Conservation (phyloP, 352 stramenopile genomes). For the Globisporangium barbulae region DNA sequence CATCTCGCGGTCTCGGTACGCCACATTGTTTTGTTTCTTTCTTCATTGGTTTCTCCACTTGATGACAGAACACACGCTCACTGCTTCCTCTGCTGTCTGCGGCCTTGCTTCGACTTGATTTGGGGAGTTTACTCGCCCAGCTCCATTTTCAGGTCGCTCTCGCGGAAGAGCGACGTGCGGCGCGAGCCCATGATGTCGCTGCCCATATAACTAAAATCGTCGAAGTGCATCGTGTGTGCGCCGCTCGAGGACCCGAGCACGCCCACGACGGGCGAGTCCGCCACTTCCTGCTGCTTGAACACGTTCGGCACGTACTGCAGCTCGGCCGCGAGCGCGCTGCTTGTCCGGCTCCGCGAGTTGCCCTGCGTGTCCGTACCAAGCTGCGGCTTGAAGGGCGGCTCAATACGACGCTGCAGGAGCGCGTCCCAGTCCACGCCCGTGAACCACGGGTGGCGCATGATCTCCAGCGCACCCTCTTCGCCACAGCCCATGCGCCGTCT, state of each 20-base stretch:
- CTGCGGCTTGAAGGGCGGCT: slow-evolving; percentile 70
- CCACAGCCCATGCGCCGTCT: slow-evolving; percentile 60
- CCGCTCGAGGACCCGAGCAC: slow-evolving; percentile 51
- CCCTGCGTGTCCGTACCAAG: slow-evolving; percentile 26
- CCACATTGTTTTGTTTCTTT: background rate
- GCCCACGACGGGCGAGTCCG: slow-evolving; percentile 70
- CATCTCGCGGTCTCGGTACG: background rate
- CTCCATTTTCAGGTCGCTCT: slow-evolving; percentile 86
- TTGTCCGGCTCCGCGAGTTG: slow-evolving; percentile 38
- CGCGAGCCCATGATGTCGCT: slow-evolving; percentile 83
- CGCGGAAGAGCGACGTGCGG: slow-evolving; percentile 76
- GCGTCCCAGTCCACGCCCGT: slow-evolving; percentile 74
- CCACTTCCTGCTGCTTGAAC: slow-evolving; percentile 82
- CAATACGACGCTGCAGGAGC: slow-evolving; percentile 54
- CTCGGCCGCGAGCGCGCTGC: slow-evolving; percentile 46
- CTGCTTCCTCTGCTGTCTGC: background rate
- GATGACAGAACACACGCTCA: background rate
- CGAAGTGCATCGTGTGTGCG: slow-evolving; percentile 77
- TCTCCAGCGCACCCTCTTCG: slow-evolving; percentile 57
- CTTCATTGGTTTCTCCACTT: background rate
- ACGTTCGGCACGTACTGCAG: slow-evolving; percentile 77
- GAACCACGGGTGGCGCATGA: slow-evolving; percentile 85
- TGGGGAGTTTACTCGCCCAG: slow-evolving; percentile 40
- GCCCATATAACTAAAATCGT: slow-evolving; percentile 87
- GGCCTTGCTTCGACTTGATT: background rate